phyloP scores from a whole-genome alignment of 148 eudicot genomes.

The Pouteria glomerata region DNA sequence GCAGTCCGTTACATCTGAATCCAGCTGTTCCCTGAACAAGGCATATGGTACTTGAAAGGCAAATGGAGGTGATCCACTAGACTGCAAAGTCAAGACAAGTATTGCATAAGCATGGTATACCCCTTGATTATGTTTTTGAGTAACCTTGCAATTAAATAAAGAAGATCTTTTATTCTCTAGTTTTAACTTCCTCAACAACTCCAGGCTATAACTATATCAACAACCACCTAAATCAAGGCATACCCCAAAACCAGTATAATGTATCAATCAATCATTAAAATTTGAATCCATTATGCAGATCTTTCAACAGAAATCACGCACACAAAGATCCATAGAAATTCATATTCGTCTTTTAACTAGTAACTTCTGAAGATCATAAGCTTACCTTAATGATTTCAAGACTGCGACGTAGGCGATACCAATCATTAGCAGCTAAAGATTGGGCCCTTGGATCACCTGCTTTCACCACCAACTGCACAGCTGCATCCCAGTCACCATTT shows the following conservation, averaged over 20 bases:
- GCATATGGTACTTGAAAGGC: conserved; percentile 82
- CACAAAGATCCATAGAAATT: not conserved
- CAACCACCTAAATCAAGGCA: too few species aligned
- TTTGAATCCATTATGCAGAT: not conserved
- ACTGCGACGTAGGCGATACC: conserved; percentile 88
- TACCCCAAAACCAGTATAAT: not conserved
- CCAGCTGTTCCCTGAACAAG: conserved; percentile 53
- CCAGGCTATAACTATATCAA: too few species aligned
- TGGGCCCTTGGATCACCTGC: conserved; percentile 78
- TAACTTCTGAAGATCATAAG: not conserved
- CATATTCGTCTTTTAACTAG: not conserved
- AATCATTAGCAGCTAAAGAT: conserved; percentile 70
- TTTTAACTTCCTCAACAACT: too few species aligned
- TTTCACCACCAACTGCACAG: conserved; percentile 69
- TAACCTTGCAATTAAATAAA: too few species aligned
- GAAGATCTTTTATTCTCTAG: too few species aligned
- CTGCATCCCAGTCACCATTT: conserved; percentile 74
- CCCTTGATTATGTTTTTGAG: too few species aligned
- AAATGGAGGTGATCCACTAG: conserved; percentile 80
- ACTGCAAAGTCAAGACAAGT: conserved; percentile 47
- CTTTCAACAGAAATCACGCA: not conserved
- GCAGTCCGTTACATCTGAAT: conserved; percentile 27
- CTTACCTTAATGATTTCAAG: conserved; percentile 81
- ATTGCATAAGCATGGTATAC: not conserved
- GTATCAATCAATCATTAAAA: not conserved